Evolutionary conservation across 768 basidiomycete genomes (phyloP).

Genomic region (Podaxis pistillaris): DNA sequence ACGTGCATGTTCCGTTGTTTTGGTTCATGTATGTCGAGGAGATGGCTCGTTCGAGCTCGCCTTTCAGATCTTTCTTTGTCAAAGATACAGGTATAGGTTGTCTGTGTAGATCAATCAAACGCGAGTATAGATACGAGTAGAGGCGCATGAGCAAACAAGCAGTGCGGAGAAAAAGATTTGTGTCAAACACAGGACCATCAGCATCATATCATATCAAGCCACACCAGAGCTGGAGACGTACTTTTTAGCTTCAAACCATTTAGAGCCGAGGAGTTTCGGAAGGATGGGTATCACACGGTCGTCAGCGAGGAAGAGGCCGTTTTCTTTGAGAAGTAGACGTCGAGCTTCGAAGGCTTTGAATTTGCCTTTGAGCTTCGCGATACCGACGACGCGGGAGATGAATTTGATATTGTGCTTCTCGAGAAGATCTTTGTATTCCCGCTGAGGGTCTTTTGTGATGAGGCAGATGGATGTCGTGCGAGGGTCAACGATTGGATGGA

Average conservation of each 20-base stretch:
- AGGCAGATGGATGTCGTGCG: slow-evolving; percentile 80
- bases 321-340: slow-evolving; percentile 80
- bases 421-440: slow-evolving; percentile 94
- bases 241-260: slow-evolving; percentile 97
- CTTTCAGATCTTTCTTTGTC: slow-evolving; percentile 85
- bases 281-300: slow-evolving; percentile 86
- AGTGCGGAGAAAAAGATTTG: neutral
- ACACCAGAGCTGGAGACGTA: slow-evolving; percentile 34
- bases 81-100: slow-evolving; percentile 95
- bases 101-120: slow-evolving; percentile 36
- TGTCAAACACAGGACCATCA: neutral
- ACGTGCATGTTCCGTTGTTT: slow-evolving; percentile 92
- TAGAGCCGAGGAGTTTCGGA: slow-evolving; percentile 82
- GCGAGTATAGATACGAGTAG: neutral
- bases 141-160: neutral
- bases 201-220: neutral
- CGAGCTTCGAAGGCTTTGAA: slow-evolving; percentile 84
- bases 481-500: slow-evolving; percentile 82
- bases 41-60: slow-evolving; percentile 89
- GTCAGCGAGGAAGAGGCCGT: slow-evolving; percentile 92
- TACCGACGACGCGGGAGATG: slow-evolving; percentile 86
- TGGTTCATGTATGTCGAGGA: slow-evolving; percentile 96
- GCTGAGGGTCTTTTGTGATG: slow-evolving; percentile 93
- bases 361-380: slow-evolving; percentile 92
- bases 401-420: slow-evolving; percentile 79